These are phyloP conservation scores for Euphrasia arctica DNA, from an alignment of 305 asterid species.

Conservation along the genomic window DNA sequence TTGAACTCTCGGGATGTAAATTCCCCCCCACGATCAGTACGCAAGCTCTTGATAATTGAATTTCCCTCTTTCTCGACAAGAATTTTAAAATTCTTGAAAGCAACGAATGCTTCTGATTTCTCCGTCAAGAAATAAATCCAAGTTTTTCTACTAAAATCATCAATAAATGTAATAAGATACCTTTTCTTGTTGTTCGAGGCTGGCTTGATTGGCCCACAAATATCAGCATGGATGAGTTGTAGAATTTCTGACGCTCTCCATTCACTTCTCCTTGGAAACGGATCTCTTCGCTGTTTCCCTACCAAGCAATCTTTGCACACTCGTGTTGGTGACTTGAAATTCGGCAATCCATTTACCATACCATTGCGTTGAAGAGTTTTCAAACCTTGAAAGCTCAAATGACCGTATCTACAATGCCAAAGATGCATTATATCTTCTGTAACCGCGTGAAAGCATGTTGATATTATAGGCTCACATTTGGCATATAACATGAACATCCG, in stretches of 20 bases:
- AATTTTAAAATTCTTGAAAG: too few relatives aligned
- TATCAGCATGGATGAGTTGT: constrained; percentile 6
- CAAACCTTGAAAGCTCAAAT: too few relatives aligned
- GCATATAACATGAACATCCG: constrained; percentile 10
- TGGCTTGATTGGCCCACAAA: too few relatives aligned
- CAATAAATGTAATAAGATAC: too few relatives aligned
- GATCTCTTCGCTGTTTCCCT: background rate
- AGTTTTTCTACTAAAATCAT: too few relatives aligned
- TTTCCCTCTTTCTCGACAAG: background rate
- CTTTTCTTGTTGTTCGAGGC: too few relatives aligned
- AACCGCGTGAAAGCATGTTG: background rate
- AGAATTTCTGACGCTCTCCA: constrained; percentile 2
- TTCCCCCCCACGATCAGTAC: background rate
- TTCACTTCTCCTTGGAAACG: background rate
- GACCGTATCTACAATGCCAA: too few relatives aligned
- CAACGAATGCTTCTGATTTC: background rate
- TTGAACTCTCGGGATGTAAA: background rate
- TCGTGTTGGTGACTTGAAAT: too few relatives aligned
- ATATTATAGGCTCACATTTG: too few relatives aligned
- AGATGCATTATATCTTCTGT: background rate
- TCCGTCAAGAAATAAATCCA: too few relatives aligned
- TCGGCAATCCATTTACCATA: too few relatives aligned
- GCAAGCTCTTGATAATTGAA: background rate
- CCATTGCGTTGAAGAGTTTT: too few relatives aligned
- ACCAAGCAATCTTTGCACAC: background rate